phyloP scores from a whole-genome alignment of 345 rosid species.

The Eucalyptus polybractea region DNA sequence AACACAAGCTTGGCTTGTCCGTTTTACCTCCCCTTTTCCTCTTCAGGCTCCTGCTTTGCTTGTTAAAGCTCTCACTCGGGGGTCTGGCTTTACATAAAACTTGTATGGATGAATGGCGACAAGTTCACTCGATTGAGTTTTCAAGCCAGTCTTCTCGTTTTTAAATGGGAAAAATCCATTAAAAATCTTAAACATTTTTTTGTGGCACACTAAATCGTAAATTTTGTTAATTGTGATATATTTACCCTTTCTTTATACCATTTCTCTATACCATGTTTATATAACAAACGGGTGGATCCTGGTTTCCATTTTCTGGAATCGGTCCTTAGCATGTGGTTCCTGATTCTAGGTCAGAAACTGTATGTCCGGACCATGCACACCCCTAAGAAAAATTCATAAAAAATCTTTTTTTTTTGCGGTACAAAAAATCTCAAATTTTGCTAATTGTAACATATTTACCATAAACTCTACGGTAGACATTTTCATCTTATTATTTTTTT shows the following conservation, averaged over 20 bases:
- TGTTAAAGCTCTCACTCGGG: neutral
- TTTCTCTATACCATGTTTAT: neutral
- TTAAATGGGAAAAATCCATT: neutral
- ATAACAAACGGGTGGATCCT: too few species aligned
- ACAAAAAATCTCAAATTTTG: accelerated
- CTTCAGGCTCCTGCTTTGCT: neutral
- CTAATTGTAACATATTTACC: accelerated
- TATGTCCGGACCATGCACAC: accelerated
- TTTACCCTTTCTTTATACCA: too few species aligned
- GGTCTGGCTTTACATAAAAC: neutral
- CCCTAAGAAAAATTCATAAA: accelerated
- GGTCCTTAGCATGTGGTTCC: accelerated
- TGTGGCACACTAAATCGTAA: too few species aligned
- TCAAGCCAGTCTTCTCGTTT: neutral
- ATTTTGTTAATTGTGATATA: too few species aligned
- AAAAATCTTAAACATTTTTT: too few species aligned
- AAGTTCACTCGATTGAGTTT: neutral
- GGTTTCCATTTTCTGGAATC: accelerated
- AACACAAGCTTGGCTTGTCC: neutral
- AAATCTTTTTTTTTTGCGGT: too few species aligned
- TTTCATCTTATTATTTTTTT: too few species aligned
- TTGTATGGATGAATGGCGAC: neutral
- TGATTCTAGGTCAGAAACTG: accelerated
- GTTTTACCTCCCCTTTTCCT: neutral
- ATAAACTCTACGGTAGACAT: accelerated